phyloP scores from a whole-genome alignment of 306 rosid genomes.

The Abrus precatorius region DNA sequence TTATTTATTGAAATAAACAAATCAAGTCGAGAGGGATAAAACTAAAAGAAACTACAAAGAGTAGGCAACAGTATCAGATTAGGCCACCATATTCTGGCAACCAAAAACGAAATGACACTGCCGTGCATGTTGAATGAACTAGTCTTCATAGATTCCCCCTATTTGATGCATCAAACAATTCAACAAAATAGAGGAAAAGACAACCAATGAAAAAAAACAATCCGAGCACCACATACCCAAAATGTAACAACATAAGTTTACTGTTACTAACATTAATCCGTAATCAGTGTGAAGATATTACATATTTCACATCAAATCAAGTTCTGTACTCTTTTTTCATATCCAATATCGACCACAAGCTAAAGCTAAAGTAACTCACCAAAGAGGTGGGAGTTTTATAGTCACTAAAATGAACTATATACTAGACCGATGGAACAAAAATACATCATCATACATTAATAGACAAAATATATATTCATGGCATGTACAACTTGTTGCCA shows the following conservation, averaged over 20 bases:
- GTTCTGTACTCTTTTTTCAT: constrained; percentile 42
- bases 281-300: constrained; percentile 44
- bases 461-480: constrained; percentile 58
- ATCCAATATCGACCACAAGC: constrained; percentile 45
- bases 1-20: not conserved
- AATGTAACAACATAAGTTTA: constrained; percentile 34
- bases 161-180: not conserved
- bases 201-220: not conserved
- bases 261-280: constrained; percentile 28
- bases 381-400: constrained; percentile 26
- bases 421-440: constrained; percentile 35
- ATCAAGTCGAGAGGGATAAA: constrained; percentile 13
- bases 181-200: constrained; percentile 7
- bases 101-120: constrained; percentile 40
- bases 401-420: constrained; percentile 39
- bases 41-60: constrained; percentile 22
- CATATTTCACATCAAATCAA: constrained; percentile 43
- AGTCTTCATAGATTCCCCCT: constrained; percentile 25
- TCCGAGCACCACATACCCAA: not conserved
- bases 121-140: constrained; percentile 36
- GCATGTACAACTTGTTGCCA: constrained; percentile 89
- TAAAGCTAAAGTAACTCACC: constrained; percentile 45
- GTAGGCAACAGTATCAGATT: constrained; percentile 41
- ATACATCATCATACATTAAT: constrained; percentile 8
- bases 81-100: constrained; percentile 36